Evolutionary conservation across 2,329 filamentous ascomycete genomes (phyloP).

Genomic region (Thielaviopsis populi): DNA sequence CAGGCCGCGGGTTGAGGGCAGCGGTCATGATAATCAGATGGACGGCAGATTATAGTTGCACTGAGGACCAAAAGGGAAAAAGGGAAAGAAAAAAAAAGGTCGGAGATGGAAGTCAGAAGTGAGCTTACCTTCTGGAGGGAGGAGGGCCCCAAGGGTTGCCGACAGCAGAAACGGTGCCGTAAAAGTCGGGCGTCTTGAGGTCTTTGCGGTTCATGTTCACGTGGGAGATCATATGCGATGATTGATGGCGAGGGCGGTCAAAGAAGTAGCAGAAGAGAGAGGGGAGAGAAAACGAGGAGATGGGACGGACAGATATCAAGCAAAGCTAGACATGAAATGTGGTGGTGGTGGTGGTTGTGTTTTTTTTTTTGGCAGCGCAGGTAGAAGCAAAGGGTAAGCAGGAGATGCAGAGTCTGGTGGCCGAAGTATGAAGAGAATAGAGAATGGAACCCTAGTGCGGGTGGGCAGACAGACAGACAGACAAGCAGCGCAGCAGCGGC

Average conservation of each 20-base stretch:
- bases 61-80: neutral
- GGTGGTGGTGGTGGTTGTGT: too few species aligned
- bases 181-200: slow-evolving; percentile 16
- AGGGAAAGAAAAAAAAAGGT: neutral
- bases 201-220: slow-evolving; percentile 17
- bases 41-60: neutral
- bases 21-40: neutral
- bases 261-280: slow-evolving; percentile 1
- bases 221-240: slow-evolving; percentile 6
- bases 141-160: slow-evolving; percentile 16
- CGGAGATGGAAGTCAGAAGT: neutral
- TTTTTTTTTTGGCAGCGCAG: neutral
- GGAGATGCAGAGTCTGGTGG: neutral
- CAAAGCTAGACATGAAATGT: neutral
- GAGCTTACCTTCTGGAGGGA: slow-evolving; percentile 15
- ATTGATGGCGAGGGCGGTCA: neutral
- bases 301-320: neutral
- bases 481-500: neutral
- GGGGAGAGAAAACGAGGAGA: neutral
- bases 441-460: slow-evolving; percentile 1
- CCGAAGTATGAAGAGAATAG: neutral
- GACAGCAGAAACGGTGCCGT: slow-evolving; percentile 11
- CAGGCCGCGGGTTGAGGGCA: neutral
- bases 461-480: neutral
- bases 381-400: neutral